Percentiles rank a stretch among this genome's conserved stretches.
phyloP scores from a whole-genome alignment of 371 early-diverging fungal species.

The Amoeboaphelidium occidentale region DNA sequence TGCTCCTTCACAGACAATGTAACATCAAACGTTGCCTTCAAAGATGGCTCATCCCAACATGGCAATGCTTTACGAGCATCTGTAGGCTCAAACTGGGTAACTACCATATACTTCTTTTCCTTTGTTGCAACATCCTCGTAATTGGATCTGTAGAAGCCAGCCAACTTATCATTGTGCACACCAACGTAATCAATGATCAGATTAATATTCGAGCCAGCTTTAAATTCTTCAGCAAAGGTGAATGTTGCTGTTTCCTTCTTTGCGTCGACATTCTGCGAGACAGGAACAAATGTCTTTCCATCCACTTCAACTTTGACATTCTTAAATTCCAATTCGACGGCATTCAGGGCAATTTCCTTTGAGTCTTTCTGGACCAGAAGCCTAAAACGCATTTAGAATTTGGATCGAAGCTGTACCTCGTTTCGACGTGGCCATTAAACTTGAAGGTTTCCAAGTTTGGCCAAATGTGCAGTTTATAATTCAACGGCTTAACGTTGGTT shows the following conservation, averaged over 20 bases:
- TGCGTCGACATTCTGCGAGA: constrained; percentile 13
- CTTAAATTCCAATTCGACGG: not conserved
- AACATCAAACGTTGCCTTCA: constrained; percentile 73
- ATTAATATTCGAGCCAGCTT: constrained; percentile 24
- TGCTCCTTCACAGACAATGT: constrained; percentile 37
- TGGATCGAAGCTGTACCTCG: no score
- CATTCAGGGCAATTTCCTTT: not conserved
- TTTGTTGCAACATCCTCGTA: constrained; percentile 32
- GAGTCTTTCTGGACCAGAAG: not conserved
- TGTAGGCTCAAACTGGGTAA: constrained; percentile 84
- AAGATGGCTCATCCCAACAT: constrained; percentile 69
- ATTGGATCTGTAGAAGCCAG: constrained; percentile 54
- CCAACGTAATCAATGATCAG: constrained; percentile 37
- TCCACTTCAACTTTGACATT: not conserved
- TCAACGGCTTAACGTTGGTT: constrained; percentile 32
- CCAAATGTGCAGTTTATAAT: constrained; percentile 40
- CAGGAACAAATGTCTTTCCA: not conserved
- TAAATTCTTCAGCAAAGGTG: constrained; percentile 22
- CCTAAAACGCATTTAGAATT: no score
- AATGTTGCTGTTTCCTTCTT: constrained; percentile 30
- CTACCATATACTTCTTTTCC: constrained; percentile 25
- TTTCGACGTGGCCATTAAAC: constrained; percentile 36
- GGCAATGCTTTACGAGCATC: constrained; percentile 69
- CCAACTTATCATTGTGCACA: constrained; percentile 48
- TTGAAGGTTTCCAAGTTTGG: constrained; percentile 41